phyloP scores from a whole-genome alignment of 2,329 filamentous ascomycete genomes.

The Sclerotiophoma versabilis region DNA sequence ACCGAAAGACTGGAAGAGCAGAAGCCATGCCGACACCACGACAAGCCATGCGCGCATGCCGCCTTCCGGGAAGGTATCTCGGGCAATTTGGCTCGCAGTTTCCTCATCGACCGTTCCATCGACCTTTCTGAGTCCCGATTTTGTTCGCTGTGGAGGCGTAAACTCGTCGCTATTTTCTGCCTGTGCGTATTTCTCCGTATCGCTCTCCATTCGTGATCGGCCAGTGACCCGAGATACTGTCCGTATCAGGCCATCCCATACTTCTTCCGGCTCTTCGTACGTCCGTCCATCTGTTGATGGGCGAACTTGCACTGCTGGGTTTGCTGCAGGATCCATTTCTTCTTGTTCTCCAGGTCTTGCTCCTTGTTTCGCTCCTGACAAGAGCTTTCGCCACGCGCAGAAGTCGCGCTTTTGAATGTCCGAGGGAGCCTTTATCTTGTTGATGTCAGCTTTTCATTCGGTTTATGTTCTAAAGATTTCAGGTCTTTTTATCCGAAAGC shows the following conservation, averaged over 20 bases:
- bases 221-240: conserved; percentile 32
- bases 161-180: conserved; percentile 15
- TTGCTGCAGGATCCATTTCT: conserved; percentile 40
- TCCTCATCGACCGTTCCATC: conserved; percentile 21
- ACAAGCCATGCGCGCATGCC: conserved; percentile 52
- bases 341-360: neutral
- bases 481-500: conserved; percentile 11
- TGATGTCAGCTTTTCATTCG: neutral
- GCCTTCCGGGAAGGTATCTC: conserved; percentile 49
- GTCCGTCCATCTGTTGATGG: conserved; percentile 20
- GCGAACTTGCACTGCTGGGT: conserved; percentile 35
- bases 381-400: neutral
- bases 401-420: neutral
- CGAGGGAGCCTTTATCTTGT: too few relatives aligned
- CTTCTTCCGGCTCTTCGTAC: conserved; percentile 22
- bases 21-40: conserved; percentile 46
- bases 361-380: neutral
- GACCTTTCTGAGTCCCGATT: neutral
- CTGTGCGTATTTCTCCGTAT: conserved; percentile 15
- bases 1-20: conserved; percentile 47
- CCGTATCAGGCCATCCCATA: conserved; percentile 27
- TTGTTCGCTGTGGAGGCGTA: conserved; percentile 2
- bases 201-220: conserved; percentile 22
- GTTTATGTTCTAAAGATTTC: neutral
- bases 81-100: conserved; percentile 28